phyloP scores from a whole-genome alignment of 768 basidiomycete genomes.

The Suillus americanus region DNA sequence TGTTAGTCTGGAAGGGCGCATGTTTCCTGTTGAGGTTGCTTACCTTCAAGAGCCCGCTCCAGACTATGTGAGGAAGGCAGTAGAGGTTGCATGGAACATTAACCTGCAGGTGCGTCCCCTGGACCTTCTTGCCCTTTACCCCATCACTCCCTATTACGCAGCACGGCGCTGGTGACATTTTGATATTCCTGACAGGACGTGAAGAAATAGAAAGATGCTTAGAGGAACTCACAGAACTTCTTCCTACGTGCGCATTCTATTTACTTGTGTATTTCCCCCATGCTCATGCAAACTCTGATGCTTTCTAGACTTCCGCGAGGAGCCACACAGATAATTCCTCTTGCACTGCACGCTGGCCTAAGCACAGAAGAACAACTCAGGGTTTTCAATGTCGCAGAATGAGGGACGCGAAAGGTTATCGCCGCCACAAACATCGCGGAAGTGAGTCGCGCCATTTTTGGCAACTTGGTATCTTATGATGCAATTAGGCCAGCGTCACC shows the following conservation, averaged over 20 bases:
- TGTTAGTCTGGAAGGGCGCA: constrained; percentile 88
- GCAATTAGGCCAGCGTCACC: constrained; percentile 82
- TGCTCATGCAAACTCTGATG: constrained; percentile 2
- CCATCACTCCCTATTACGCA: constrained; percentile 28
- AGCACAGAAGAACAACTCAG: constrained; percentile 84
- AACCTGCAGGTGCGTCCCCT: constrained; percentile 60
- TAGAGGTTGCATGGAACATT: constrained; percentile 82
- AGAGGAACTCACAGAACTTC: constrained; percentile 74
- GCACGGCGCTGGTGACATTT: constrained; percentile 85
- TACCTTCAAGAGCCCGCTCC: constrained; percentile 76
- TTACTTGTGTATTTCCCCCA: not conserved
- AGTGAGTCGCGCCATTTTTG: constrained; percentile 37
- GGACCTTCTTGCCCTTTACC: not conserved
- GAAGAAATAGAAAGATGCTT: constrained; percentile 94
- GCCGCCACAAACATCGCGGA: constrained; percentile 97
- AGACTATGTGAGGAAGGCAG: constrained; percentile 83
- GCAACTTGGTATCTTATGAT: not conserved
- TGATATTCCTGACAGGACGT: constrained; percentile 92
- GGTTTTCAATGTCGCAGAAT: constrained; percentile 78
- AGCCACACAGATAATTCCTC: constrained; percentile 56
- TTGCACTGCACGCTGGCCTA: constrained; percentile 89
- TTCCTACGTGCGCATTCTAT: constrained; percentile 54
- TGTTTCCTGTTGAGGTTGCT: constrained; percentile 93
- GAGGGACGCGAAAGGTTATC: constrained; percentile 83
- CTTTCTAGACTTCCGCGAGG: constrained; percentile 49